Conservation (phyloP, 2,329 filamentous ascomycete species). For the Alternaria sp. region DNA sequence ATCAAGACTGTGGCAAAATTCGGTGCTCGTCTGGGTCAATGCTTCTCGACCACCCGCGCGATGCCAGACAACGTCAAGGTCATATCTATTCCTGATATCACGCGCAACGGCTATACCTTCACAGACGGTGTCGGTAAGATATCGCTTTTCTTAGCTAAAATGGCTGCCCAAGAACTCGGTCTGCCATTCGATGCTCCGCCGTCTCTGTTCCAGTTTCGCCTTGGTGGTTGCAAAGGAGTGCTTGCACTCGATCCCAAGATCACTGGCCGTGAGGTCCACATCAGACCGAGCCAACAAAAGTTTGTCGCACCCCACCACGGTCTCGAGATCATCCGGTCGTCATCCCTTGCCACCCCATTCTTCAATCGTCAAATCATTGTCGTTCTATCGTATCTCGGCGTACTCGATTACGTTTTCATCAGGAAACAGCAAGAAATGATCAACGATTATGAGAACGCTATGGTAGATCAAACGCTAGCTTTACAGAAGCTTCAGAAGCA, state of each 20-base stretch:
- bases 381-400: conserved; percentile 81
- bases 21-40: conserved; percentile 88
- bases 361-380: conserved; percentile 91
- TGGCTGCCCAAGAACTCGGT: conserved; percentile 76
- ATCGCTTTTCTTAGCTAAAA: conserved; percentile 77
- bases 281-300: conserved; percentile 88
- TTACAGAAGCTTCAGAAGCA: conserved; percentile 74
- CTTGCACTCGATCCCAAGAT: conserved; percentile 77
- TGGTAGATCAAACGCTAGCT: conserved; percentile 71
- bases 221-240: conserved; percentile 92
- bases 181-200: conserved; percentile 68
- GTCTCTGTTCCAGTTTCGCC: conserved; percentile 89
- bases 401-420: conserved; percentile 72
- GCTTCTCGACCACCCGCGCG: conserved; percentile 90
- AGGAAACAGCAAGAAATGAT: conserved; percentile 74
- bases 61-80: conserved; percentile 70
- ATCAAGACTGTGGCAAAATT: conserved; percentile 90
- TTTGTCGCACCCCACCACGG: conserved; percentile 76
- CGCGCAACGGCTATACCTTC: conserved; percentile 75
- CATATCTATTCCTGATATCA: conserved; percentile 73
- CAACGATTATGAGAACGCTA: conserved; percentile 72
- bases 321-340: conserved; percentile 86
- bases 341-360: conserved; percentile 77
- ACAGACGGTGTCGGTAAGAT: conserved; percentile 95
- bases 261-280: conserved; percentile 73